Conservation (phyloP, 805 yeast genomes). For the Myxozyma neglecta region DNA sequence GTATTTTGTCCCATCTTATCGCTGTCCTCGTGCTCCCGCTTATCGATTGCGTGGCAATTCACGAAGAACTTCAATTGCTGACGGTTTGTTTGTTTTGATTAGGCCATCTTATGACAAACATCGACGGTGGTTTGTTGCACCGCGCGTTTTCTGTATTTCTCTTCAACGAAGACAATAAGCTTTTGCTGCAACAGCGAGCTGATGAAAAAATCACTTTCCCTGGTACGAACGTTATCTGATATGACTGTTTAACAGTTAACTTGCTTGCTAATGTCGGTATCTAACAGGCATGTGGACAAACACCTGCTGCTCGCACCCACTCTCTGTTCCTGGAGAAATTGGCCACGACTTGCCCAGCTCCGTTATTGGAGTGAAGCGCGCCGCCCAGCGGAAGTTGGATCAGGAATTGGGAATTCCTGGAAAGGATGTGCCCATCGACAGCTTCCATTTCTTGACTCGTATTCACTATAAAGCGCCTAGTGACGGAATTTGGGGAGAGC, state of each 20-base stretch:
- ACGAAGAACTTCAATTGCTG: neutral
- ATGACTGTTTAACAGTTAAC: neutral
- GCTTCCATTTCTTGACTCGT: slow-evolving; percentile 82
- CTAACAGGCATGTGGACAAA: slow-evolving; percentile 82
- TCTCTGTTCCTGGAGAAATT: slow-evolving; percentile 77
- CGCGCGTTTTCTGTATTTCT: slow-evolving; percentile 96
- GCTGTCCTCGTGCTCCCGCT: neutral
- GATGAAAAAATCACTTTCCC: slow-evolving; percentile 96
- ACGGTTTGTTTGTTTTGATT: neutral
- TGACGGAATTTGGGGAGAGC: slow-evolving; percentile 91
- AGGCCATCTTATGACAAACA: slow-evolving; percentile 71
- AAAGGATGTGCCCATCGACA: slow-evolving; percentile 51
- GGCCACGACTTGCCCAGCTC: slow-evolving; percentile 64
- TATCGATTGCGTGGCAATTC: neutral
- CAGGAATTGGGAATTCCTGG: slow-evolving; percentile 86
- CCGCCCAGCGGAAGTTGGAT: slow-evolving; percentile 87
- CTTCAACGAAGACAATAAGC: slow-evolving; percentile 72
- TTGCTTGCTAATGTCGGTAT: neutral
- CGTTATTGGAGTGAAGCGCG: slow-evolving; percentile 74
- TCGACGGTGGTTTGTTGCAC: slow-evolving; percentile 81
- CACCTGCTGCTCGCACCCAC: slow-evolving; percentile 98
- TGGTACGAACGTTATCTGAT: slow-evolving; percentile 32
- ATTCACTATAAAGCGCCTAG: slow-evolving; percentile 88
- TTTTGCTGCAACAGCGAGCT: slow-evolving; percentile 92
- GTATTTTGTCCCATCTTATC: too few species aligned